Evolutionary conservation across 2,329 filamentous ascomycete species (phyloP), one percentile per base, ranked within the genome.

Genomic region (Thielaviopsis euricoi): DNA sequence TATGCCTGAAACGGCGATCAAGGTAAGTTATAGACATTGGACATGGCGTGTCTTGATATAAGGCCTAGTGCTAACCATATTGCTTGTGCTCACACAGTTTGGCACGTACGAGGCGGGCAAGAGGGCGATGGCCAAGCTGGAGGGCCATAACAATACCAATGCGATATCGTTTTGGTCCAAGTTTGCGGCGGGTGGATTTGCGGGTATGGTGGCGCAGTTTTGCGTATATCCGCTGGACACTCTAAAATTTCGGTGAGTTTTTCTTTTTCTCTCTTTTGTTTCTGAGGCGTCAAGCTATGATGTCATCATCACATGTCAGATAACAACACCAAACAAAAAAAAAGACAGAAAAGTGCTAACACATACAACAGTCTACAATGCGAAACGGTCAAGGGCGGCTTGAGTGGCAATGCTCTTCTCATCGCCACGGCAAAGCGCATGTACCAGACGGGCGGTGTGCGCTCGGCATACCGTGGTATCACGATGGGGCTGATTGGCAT

Each of bases 1-100:
- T 61, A 95, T 97, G 89, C 93, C 93, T 0, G 93, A 98, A 73
- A 96, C 91, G 26, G 91, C 93, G 25, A 95, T 98, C 68, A 95
- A 96, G 65, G 74, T 75, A 55, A 23, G 55, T 21, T 54, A 17
- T 2, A 29, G 10, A 23, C 23, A 66, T 53, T 37, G 43, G 64
- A 5, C 22, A 23, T 4, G 25, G 7, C 25, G 4, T 26, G 25
- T 26, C 4, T 7, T 26, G 7, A 26, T 26, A 26, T 26, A n/a
- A n/a, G n/a, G n/a, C n/a, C n/a, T n/a, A n/a, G n/a, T n/a, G n/a
- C n/a, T n/a, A n/a, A n/a, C n/a, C n/a, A n/a, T n/a, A n/a, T n/a
- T n/a, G n/a, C n/a, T n/a, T n/a, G n/a, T n/a, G n/a, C 7, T 26
- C 33, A 21, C 37, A 7, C 56, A 76, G 71, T 98, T 98, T 69